phyloP scores from a whole-genome alignment of 805 yeast genomes.

The Yarrowia keelungensis region DNA sequence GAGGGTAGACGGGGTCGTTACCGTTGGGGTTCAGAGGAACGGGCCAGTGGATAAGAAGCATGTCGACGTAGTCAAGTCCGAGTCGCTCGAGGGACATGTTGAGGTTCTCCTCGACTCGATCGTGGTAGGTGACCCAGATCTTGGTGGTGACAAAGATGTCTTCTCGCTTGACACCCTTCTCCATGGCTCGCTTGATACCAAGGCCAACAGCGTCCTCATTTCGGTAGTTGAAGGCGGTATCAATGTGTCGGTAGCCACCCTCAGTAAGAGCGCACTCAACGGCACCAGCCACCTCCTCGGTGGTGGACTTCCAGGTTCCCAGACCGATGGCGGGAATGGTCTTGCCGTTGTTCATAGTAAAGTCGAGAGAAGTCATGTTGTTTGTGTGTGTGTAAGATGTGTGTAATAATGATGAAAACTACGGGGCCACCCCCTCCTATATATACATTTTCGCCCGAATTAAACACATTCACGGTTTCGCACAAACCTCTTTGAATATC shows the following conservation, averaged over 20 bases:
- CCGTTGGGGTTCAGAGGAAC: slow-evolving; percentile 48
- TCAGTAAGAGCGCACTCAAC: slow-evolving; percentile 56
- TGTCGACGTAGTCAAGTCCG: slow-evolving; percentile 66
- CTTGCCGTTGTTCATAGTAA: slow-evolving; percentile 63
- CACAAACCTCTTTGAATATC: slow-evolving; percentile 21
- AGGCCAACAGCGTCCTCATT: slow-evolving; percentile 73
- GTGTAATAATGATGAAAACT: not conserved
- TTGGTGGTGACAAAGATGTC: slow-evolving; percentile 70
- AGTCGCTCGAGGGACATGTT: slow-evolving; percentile 59
- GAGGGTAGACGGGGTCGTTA: slow-evolving; percentile 48
- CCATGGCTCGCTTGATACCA: slow-evolving; percentile 56
- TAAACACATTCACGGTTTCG: not conserved
- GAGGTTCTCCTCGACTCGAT: slow-evolving; percentile 57
- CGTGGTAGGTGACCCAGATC: slow-evolving; percentile 56
- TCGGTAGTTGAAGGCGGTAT: slow-evolving; percentile 73
- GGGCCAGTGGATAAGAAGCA: slow-evolving; percentile 76
- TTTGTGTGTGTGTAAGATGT: slow-evolving; percentile 5
- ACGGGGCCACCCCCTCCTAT: not conserved
- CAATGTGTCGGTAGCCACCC: slow-evolving; percentile 74
- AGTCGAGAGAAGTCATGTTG: slow-evolving; percentile 35
- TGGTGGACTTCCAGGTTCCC: slow-evolving; percentile 67
- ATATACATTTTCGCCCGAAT: slow-evolving; percentile 4
- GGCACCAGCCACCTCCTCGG: slow-evolving; percentile 57
- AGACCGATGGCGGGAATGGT: slow-evolving; percentile 71
- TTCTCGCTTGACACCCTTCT: slow-evolving; percentile 54